Base-by-base conservation (phyloP, 768 basidiomycete genomes). In the Leccinum uliginosum region DNA sequence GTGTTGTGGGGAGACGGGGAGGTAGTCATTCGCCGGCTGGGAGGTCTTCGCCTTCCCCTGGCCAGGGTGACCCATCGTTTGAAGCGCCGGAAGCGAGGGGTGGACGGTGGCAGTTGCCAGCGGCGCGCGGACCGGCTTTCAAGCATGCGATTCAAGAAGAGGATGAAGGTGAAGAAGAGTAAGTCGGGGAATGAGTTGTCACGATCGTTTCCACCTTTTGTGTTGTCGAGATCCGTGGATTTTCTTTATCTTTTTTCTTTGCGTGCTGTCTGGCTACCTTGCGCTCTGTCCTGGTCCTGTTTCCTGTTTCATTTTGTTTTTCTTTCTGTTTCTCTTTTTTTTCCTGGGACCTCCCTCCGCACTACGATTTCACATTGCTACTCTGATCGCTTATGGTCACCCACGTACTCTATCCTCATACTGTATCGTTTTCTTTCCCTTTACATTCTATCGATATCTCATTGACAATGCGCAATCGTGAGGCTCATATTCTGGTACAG, bases 141-240 rank as follows among this genome's bases (percentile, higher is more conserved):
- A 74, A 66, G 63, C 82, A 85, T 60, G 72, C 87, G 5, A 91
- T 91, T 54, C 87, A 91, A 68, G 91, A 92, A 67, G 91, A 91
- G 67, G 91, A 93, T 62, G 91, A 92, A 69, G 91, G 78, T 21
- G 91, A 91, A 70, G 91, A 91, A 64, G 84, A 89, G 63, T 73
- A 51, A 70, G 17, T 11, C 40, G 40, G 53, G 56, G 49, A 43
- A 51, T 59, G 50, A 46, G 60, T 47, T 51, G 52, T 24, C 45
- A 40, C 4, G 10, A 3, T 19, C n/a, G 19, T 46, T 62, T 49
- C 55, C 40, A 53, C 15, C 23, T 54, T 34, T n/a, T 44, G 24
- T 62, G 63, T 57, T 58, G 26, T 58, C 30, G 50, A 55, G 27
- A 53, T 62, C 57, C 19, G 30, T 54, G 47, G 56, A 60, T 53